phyloP scores from a whole-genome alignment of 208 protist genomes.

The Blechomonas ayalai region DNA sequence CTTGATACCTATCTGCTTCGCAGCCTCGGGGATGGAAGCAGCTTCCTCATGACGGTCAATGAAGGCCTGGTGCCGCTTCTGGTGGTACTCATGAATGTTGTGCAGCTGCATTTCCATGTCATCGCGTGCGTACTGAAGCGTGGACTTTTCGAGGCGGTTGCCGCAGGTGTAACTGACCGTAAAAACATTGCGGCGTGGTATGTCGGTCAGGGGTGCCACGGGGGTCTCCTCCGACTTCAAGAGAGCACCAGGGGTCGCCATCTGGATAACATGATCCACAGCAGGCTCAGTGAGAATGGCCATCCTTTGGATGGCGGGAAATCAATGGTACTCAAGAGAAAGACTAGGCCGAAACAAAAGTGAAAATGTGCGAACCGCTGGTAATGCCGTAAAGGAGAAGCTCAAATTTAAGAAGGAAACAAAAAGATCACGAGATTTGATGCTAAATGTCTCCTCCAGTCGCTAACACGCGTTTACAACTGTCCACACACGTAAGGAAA shows the following conservation, averaged over 20 bases:
- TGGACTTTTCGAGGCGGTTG: background rate
- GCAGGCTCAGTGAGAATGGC: background rate
- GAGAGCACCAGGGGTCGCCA: no score
- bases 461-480: no score
- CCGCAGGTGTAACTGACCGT: conserved; percentile 34
- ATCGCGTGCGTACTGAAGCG: conserved; percentile 4
- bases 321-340: conserved; percentile 9
- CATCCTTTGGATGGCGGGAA: no score
- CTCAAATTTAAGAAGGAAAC: conserved; percentile 4
- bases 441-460: no score
- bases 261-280: no score
- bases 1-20: conserved; percentile 26
- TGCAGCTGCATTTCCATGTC: conserved; percentile 32
- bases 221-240: conserved; percentile 1
- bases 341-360: background rate
- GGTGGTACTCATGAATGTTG: conserved; percentile 10
- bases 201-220: background rate
- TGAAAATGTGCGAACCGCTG: no score
- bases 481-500: no score
- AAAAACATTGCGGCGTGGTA: conserved; percentile 19
- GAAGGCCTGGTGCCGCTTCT: conserved; percentile 30
- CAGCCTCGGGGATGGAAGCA: conserved; percentile 11
- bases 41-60: conserved; percentile 24
- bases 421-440: no score
- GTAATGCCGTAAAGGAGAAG: conserved; percentile 3